These are phyloP conservation scores for Sherardia arvensis DNA, from an alignment of 257 asterid genomes.

Conservation along the genomic window DNA sequence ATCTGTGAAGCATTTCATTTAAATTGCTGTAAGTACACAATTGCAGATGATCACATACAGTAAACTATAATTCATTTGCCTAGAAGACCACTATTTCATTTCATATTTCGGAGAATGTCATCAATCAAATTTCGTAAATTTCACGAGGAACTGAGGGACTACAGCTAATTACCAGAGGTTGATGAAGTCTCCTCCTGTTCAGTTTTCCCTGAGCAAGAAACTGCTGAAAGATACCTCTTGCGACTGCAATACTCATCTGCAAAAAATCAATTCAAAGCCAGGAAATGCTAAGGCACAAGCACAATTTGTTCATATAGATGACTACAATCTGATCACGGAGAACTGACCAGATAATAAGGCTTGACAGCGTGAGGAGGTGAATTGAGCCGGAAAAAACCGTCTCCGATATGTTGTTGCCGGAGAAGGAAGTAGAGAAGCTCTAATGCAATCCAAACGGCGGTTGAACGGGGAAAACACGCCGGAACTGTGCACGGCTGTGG, in stretches of 20 bases:
- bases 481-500: constrained; percentile 28
- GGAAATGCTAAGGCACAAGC: neutral
- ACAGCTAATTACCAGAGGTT: constrained; percentile 29
- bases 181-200: constrained; percentile 54
- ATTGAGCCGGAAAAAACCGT: constrained; percentile 29
- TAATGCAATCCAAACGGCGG: constrained; percentile 22
- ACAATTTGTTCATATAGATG: neutral
- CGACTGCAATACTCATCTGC: constrained; percentile 33
- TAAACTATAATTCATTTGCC: neutral
- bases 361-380: constrained; percentile 28
- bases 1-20: constrained; percentile 28
- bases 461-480: constrained; percentile 24
- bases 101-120: neutral
- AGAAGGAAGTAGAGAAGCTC: constrained; percentile 23
- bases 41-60: neutral
- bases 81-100: neutral
- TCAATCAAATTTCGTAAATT: neutral
- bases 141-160: neutral
- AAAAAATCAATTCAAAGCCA: constrained; percentile 13
- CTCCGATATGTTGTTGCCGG: constrained; percentile 18
- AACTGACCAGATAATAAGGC: constrained; percentile 31
- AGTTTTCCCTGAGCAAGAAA: constrained; percentile 45
- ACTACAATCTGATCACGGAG: neutral
- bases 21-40: neutral
- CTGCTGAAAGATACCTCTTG: constrained; percentile 22